Evolutionary conservation across 73 alveolate species (phyloP).

Genomic region (Tetrahymena malaccensis): DNA sequence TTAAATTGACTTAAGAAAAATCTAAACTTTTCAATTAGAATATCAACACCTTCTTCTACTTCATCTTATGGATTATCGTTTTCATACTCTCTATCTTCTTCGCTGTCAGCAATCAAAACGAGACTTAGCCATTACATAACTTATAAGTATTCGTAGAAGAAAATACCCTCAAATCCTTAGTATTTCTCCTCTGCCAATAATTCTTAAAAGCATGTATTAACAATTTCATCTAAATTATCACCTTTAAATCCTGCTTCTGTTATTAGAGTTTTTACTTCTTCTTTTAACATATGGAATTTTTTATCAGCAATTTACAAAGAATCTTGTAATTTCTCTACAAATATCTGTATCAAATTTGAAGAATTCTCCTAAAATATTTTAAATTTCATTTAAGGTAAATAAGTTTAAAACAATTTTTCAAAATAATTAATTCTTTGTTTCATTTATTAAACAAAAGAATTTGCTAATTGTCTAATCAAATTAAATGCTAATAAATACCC

Average conservation of each 20-base stretch:
- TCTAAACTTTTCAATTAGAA: background rate
- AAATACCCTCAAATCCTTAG: constrained; percentile 35
- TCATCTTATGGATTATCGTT: constrained; percentile 4
- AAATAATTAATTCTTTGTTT: too few relatives aligned
- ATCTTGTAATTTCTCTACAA: constrained; percentile 1
- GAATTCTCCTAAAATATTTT: constrained; percentile 11
- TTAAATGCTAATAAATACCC: background rate
- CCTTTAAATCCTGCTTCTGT: constrained; percentile 40
- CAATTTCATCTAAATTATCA: constrained; percentile 26
- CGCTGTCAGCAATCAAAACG: constrained; percentile 15
- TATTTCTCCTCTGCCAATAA: constrained; percentile 16
- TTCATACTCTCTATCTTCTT: background rate
- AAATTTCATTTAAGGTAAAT: background rate
- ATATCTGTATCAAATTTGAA: background rate
- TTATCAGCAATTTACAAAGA: background rate
- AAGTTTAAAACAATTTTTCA: too few relatives aligned
- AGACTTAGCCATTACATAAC: constrained; percentile 41
- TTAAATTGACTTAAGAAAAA: background rate
- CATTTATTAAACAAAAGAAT: too few relatives aligned
- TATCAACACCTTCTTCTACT: background rate
- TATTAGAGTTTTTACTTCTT: constrained; percentile 15
- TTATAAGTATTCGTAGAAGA: constrained; percentile 23
- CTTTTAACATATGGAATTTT: constrained; percentile 16
- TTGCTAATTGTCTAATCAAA: too few relatives aligned
- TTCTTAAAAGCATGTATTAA: constrained; percentile 17